These are phyloP conservation scores for Exophiala viscosa DNA, from an alignment of 2,329 filamentous ascomycete species.

Conservation along the genomic window DNA sequence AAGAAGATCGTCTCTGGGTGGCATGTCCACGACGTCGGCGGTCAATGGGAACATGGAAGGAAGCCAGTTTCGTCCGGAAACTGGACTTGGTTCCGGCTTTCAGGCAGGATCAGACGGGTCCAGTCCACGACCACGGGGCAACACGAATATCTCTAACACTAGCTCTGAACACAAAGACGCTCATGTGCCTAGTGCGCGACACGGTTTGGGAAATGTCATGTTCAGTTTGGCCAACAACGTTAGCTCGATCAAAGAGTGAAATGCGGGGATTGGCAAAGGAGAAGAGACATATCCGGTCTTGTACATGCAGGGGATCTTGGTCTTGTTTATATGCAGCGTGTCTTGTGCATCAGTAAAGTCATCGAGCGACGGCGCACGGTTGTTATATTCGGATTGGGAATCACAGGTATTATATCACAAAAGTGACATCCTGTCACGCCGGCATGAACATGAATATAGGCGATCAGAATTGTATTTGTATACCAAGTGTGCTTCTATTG, in stretches of 20 bases:
- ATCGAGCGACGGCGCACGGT: too few relatives aligned
- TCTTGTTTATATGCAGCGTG: not conserved
- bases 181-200: conserved; percentile 9
- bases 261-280: not conserved
- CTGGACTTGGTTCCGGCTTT: conserved; percentile 17
- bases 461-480: too few relatives aligned
- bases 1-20: conserved; percentile 17
- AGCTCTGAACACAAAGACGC: conserved; percentile 5
- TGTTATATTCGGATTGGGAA: too few relatives aligned
- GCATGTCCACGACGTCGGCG: conserved; percentile 17
- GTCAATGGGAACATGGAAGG: conserved; percentile 22
- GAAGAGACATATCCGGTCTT: not conserved
- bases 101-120: not conserved
- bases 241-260: conserved; percentile 17
- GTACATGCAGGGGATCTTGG: not conserved
- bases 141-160: conserved; percentile 15
- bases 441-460: too few relatives aligned
- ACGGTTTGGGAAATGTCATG: conserved; percentile 13
- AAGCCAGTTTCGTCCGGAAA: conserved; percentile 21
- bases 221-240: conserved; percentile 13
- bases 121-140: conserved; percentile 12
- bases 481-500: too few relatives aligned
- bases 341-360: too few relatives aligned
- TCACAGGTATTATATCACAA: too few relatives aligned
- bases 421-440: too few relatives aligned